Evolutionary conservation across 2,329 filamentous ascomycete species (phyloP).

Genomic region (Neonectria faginata): DNA sequence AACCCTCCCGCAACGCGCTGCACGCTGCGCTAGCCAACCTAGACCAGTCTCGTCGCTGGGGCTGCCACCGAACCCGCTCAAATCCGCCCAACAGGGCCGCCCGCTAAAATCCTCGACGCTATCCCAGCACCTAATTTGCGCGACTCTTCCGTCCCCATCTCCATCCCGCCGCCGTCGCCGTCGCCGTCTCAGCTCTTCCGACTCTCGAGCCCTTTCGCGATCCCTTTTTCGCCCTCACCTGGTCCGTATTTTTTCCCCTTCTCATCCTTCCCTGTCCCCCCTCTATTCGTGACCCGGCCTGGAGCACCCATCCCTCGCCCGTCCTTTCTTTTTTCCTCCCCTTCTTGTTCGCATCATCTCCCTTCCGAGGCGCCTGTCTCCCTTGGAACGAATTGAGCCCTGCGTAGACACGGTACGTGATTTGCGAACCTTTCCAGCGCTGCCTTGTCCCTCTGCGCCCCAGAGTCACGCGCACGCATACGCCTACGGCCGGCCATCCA

Average conservation of each 20-base stretch:
- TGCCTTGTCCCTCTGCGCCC: conserved; percentile 10
- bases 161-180: neutral
- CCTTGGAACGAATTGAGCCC: conserved; percentile 39
- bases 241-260: conserved; percentile 23
- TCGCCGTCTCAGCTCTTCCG: conserved; percentile 39
- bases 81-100: conserved; percentile 42
- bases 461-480: neutral
- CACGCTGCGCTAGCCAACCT: conserved; percentile 32
- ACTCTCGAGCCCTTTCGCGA: conserved; percentile 41
- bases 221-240: conserved; percentile 42
- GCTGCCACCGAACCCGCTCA: conserved; percentile 37
- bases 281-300: conserved; percentile 25
- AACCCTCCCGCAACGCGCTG: conserved; percentile 32
- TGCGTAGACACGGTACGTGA: conserved; percentile 46
- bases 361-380: conserved; percentile 25
- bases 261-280: conserved; percentile 33
- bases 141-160: conserved; percentile 36
- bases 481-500: conserved; percentile 15
- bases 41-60: conserved; percentile 23
- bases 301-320: conserved; percentile 29
- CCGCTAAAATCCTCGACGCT: conserved; percentile 46
- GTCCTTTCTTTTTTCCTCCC: conserved; percentile 5
- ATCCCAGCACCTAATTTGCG: conserved; percentile 48
- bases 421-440: conserved; percentile 26
- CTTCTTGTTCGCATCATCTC: conserved; percentile 24